phyloP scores from a whole-genome alignment of 2,329 filamentous ascomycete genomes.

The Fusarium temperatum region DNA sequence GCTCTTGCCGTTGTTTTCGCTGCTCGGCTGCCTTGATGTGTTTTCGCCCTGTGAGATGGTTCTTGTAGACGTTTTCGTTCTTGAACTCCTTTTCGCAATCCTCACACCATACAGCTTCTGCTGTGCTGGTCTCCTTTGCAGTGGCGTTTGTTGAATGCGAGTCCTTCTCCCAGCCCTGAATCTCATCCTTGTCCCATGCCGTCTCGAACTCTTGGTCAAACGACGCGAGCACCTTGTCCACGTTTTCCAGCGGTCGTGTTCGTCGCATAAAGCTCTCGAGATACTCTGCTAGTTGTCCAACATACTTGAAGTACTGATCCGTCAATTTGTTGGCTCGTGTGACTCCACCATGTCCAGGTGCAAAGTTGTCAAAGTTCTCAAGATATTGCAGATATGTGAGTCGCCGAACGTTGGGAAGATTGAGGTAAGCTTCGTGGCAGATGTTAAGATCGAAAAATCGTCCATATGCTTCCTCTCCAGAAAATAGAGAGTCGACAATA shows the following conservation, averaged over 20 bases:
- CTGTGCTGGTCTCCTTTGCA: conserved; percentile 47
- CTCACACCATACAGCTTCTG: conserved; percentile 83
- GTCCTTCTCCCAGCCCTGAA: conserved; percentile 80
- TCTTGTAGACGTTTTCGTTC: conserved; percentile 93
- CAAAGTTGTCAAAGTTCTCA: conserved; percentile 88
- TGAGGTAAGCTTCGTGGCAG: conserved; percentile 88
- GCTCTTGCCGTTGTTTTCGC: conserved; percentile 59
- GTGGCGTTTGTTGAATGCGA: conserved; percentile 48
- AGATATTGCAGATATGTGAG: conserved; percentile 93
- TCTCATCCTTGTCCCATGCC: conserved; percentile 81
- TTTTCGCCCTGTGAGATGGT: conserved; percentile 89
- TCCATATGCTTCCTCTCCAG: conserved; percentile 92
- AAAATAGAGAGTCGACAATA: conserved; percentile 90
- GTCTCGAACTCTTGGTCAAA: conserved; percentile 88
- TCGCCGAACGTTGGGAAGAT: conserved; percentile 86
- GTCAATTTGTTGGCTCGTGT: conserved; percentile 87
- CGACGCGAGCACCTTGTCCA: conserved; percentile 77
- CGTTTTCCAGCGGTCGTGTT: conserved; percentile 85
- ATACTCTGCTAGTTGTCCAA: conserved; percentile 81
- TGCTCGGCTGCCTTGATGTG: conserved; percentile 85
- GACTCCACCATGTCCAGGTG: conserved; percentile 75
- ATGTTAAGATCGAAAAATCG: conserved; percentile 89
- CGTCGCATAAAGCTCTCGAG: conserved; percentile 88
- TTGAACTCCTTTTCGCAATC: conserved; percentile 96
- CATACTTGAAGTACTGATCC: conserved; percentile 91